These are phyloP conservation scores for Pseudoscleropodium purum DNA, from an alignment of 225 moss, liverwort and hornwort genomes.

Conservation along the genomic window DNA sequence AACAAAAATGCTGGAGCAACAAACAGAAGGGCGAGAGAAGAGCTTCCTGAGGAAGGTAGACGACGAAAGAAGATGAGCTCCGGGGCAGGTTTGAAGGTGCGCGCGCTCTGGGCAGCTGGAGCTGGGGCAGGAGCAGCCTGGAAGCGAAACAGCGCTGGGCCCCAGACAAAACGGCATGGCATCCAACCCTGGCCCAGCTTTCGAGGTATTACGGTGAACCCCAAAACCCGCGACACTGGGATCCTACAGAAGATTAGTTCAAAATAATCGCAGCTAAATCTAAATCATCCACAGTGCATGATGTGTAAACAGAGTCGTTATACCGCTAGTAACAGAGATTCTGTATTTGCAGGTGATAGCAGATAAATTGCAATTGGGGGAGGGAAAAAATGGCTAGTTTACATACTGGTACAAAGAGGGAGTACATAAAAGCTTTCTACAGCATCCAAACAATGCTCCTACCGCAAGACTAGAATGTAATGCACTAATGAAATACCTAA, in stretches of 20 bases:
- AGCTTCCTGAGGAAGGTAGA: not conserved
- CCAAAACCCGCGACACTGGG: not conserved
- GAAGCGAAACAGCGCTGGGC: not conserved
- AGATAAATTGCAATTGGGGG: not conserved
- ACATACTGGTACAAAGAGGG: conserved; percentile 14
- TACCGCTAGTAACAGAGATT: not conserved
- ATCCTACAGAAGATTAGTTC: not conserved
- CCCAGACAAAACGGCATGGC: not conserved
- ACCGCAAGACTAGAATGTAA: not conserved
- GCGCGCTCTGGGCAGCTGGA: not conserved
- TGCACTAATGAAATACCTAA: not conserved
- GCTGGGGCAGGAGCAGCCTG: not conserved
- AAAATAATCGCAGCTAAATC: not conserved
- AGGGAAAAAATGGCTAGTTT: not conserved
- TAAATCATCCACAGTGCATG: not conserved
- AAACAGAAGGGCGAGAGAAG: not conserved
- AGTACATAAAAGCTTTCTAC: not conserved
- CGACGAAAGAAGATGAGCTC: not conserved
- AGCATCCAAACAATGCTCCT: conserved; percentile 2
- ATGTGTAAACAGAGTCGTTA: not conserved
- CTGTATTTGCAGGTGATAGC: not conserved
- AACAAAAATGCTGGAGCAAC: not conserved
- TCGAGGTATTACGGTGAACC: not conserved
- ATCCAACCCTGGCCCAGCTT: not conserved
- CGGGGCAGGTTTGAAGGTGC: not conserved